Evolutionary conservation across 2,329 filamentous ascomycete species (phyloP).

Genomic region (Cercospora sojina): DNA sequence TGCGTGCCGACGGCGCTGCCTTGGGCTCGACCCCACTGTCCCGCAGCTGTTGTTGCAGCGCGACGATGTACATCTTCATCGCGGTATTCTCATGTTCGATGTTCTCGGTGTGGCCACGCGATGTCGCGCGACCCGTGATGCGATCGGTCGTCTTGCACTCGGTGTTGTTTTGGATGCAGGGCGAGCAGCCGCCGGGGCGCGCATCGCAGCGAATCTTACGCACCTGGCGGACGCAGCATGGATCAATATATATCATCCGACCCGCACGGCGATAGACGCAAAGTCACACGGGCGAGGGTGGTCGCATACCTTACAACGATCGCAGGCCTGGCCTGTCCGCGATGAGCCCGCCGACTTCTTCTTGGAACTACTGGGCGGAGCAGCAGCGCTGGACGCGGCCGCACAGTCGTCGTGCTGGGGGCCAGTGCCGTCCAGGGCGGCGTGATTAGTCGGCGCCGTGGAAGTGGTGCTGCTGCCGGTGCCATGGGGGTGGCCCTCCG

Average conservation of each 20-base stretch:
- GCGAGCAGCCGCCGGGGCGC: slow-evolving; percentile 75
- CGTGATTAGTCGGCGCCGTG: not conserved
- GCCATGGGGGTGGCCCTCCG: slow-evolving; percentile 6
- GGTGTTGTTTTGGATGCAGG: slow-evolving; percentile 72
- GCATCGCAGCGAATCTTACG: slow-evolving; percentile 88
- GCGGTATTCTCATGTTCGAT: slow-evolving; percentile 70
- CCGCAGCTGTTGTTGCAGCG: slow-evolving; percentile 66
- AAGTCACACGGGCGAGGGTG: not conserved
- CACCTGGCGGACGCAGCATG: slow-evolving; percentile 51
- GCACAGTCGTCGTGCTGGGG: not conserved
- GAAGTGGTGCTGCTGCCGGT: slow-evolving; percentile 1
- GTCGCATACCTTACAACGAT: slow-evolving; percentile 72
- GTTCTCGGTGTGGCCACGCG: slow-evolving; percentile 73
- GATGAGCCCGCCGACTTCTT: slow-evolving; percentile 55
- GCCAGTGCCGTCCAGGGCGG: not conserved
- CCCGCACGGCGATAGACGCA: not conserved
- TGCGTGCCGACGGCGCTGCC: slow-evolving; percentile 18
- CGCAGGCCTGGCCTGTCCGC: slow-evolving; percentile 80
- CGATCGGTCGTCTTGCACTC: slow-evolving; percentile 84
- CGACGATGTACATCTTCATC: slow-evolving; percentile 64
- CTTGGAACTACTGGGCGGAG: slow-evolving; percentile 13
- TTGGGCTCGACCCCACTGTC: slow-evolving; percentile 59
- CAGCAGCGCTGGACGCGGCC: not conserved
- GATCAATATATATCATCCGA: not conserved
- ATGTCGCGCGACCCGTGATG: slow-evolving; percentile 76